Base-by-base conservation (phyloP, 108 stramenopile genomes). In the Ochromonas danica region DNA sequence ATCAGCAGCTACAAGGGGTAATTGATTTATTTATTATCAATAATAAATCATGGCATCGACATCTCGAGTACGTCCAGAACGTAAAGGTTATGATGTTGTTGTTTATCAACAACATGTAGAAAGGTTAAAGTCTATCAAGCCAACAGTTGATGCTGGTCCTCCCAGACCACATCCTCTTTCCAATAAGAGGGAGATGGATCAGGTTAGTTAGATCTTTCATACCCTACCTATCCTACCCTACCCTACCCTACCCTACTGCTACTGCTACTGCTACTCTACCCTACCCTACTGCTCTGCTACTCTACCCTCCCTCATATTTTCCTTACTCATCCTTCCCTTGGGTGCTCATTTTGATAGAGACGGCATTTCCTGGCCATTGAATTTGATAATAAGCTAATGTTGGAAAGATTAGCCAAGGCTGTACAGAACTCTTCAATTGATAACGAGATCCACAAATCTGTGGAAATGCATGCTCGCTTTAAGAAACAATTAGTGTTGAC, bases 301-400 rank as follows among this genome's bases (percentile, higher is more conserved):
- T 57, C 17, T 57, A 57, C 51, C 22, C 51, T 57, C 22, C 51
- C 51, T 57, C 17, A 57, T 57, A 22, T 10, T 10, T 17, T 57
- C 10, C 17, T 22, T 57, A 57, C 10, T 22, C 51, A 17, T 57
- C 17, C 10, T n/a, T n/a, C n/a, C n/a, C n/a, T n/a, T n/a, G n/a
- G n/a, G 22, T 51, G 3, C 3, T 36, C 31, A 3, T 33, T 67
- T 75, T 27, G 10, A 35, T 75, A 75, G 72, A 38, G 72, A 28
- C 72, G 72, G 31, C 10, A 75, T 35, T 75, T 57, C 40, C 6
- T 60, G 28, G 25, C 3, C 30, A 75, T 75, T 57, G 72, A 75
- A 60, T 60, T 75, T 75, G 72, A 75, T 36, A 75, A 75, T 25
- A 45, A 60, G 22, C 41, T 75, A 33, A 42, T 75, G 31, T 75